Evolutionary conservation across 148 eudicot species (phyloP), one percentile per base, ranked within the genome.

Genomic region (Chenopodium quinoa): DNA sequence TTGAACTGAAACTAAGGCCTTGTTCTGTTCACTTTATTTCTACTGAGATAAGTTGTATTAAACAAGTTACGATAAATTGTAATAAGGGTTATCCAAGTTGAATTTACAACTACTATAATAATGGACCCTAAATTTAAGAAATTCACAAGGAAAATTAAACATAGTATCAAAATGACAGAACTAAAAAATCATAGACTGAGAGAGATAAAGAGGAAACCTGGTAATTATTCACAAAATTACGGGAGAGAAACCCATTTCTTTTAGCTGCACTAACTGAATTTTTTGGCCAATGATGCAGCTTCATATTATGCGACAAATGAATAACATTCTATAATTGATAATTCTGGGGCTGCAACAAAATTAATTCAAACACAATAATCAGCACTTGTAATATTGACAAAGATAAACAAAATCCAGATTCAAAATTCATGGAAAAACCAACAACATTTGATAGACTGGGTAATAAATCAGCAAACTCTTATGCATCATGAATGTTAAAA

Each of bases 151-250:
- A 20, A 9, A n/a, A 68, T 12, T 48, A 47, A 1, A 48, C 63
- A 76, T 8, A 50, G 20, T 64, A 32, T 76, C 44, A 23, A 44
- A 60, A n/a, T 69, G 71, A 68, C 79, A 81, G 23, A 46, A 48
- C 64, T 46, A 67, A 50, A 47, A 62, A 4, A 16, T 12, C 3
- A 50, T 8, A 74, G 13, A 5, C 1, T 11, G 22, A 48, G 1
- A 70, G 16, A 40, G 10, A 37, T 17, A 58, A 56, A 77, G 81
- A 75, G 60, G 32, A 84, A 48, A 93, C 94, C 93, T 88, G 86
- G 47, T 86, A 58, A 78, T 50, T 34, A 60, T 29, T 78, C 32
- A 77, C 16, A 32, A 60, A 70, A 37, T 75, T 37, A 16, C 82
- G 71, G 46, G 87, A 82, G 84, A 81, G 48, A 71, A 80, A 77